phyloP scores from a whole-genome alignment of 768 basidiomycete genomes.

The Gloeophyllum trabeum region DNA sequence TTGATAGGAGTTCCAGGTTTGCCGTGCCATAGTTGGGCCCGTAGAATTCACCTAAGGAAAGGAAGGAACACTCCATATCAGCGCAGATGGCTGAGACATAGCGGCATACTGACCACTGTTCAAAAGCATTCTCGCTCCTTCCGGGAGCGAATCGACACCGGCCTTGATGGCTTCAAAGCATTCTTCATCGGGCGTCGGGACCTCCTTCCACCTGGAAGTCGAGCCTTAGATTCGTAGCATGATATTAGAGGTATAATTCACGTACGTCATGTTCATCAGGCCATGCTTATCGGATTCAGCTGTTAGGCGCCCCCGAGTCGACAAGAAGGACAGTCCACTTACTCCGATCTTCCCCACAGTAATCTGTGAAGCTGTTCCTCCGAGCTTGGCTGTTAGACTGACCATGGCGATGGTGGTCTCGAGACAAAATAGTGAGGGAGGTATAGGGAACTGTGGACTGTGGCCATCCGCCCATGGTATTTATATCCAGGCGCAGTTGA shows the following conservation, averaged over 20 bases:
- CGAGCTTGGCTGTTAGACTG: slow-evolving; percentile 20
- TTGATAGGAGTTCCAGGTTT: slow-evolving; percentile 35
- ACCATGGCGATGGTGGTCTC: slow-evolving; percentile 16
- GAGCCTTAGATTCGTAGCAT: not conserved
- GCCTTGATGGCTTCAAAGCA: slow-evolving; percentile 53
- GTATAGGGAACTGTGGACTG: no score
- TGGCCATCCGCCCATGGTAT: no score
- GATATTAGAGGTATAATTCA: not conserved
- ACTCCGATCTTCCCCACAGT: slow-evolving; percentile 28
- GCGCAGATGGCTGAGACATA: no score
- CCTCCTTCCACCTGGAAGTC: slow-evolving; percentile 34
- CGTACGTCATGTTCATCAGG: slow-evolving; percentile 47
- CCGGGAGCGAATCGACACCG: slow-evolving; percentile 28
- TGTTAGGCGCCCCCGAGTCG: not conserved
- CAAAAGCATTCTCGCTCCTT: slow-evolving; percentile 34
- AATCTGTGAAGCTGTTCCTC: slow-evolving; percentile 24
- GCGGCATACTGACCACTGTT: slow-evolving; percentile 28
- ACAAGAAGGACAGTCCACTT: slow-evolving; percentile 10
- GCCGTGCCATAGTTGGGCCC: slow-evolving; percentile 25
- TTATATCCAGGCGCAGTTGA: no score
- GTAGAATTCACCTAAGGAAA: slow-evolving; percentile 53
- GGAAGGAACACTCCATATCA: no score
- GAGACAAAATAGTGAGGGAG: no score
- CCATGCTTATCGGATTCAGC: slow-evolving; percentile 23
- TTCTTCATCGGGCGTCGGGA: slow-evolving; percentile 39